Evolutionary conservation across 768 basidiomycete species (phyloP).

Genomic region (Heimioporus sp.): DNA sequence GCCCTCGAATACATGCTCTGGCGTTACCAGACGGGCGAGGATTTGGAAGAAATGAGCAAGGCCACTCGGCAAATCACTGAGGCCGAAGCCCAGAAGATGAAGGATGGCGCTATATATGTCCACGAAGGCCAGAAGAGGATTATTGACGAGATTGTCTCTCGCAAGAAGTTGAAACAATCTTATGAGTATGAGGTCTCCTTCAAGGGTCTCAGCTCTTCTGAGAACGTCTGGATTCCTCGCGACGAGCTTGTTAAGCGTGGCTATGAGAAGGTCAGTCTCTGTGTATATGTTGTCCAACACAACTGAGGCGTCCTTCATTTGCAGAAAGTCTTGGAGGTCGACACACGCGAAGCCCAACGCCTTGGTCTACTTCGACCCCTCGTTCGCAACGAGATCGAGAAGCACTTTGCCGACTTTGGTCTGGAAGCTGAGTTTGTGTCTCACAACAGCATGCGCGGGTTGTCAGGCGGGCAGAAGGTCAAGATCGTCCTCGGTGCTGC

Average conservation of each 20-base stretch:
- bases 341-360: constrained; percentile 96
- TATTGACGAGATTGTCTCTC: constrained; percentile 86
- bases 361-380: constrained; percentile 93
- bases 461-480: constrained; percentile 98
- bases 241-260: constrained; percentile 97
- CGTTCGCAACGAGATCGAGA: constrained; percentile 98
- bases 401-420: constrained; percentile 99
- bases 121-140: constrained; percentile 93
- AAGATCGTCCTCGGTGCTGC: constrained; percentile 99
- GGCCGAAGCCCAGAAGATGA: constrained; percentile 93
- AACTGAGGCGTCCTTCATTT: constrained; percentile 1
- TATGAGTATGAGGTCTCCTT: constrained; percentile 98
- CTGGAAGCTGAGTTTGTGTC: constrained; percentile 98
- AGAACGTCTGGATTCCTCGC: constrained; percentile 97
- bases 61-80: constrained; percentile 83
- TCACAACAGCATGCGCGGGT: constrained; percentile 99
- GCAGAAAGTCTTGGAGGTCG: constrained; percentile 94
- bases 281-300: not conserved
- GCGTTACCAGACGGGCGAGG: constrained; percentile 99
- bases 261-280: constrained; percentile 76
- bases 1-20: constrained; percentile 99
- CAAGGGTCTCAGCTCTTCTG: constrained; percentile 92
- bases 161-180: constrained; percentile 99
- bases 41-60: constrained; percentile 95
- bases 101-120: constrained; percentile 83